Evolutionary conservation across 768 basidiomycete genomes (phyloP), one percentile per base, ranked within the genome.

Genomic region (Leccinum arenicola): DNA sequence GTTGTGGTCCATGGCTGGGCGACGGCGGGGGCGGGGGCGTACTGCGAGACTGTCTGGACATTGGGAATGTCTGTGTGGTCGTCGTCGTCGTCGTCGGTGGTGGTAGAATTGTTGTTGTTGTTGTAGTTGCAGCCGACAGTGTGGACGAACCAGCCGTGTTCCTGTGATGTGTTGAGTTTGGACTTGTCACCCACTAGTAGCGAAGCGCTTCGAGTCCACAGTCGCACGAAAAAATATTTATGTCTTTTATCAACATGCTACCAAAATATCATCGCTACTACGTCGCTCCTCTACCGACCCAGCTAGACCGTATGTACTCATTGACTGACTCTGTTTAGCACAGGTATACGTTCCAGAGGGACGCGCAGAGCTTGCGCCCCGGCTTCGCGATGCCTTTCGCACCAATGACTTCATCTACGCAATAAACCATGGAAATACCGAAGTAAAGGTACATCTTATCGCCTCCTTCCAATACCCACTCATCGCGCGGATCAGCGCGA

Each of bases 21-120:
- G 81, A 75, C 52, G 78, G 70, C 54, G 81, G 72, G 27, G 76
- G 70, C 45, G 77, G 73, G 14, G 78, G 73, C 23, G 76, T 72
- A 55, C 75, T 73, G 68, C 81, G 80, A 48, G 78, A 61, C 61
- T 77, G 75, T 67, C 79, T 79, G 61, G 81, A 77, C 83, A 84
- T 84, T 19, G 50, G 53, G 15, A 49, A 33, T 35, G 55, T 52
- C 38, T 55, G 19, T 25, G 58, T 59, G 33, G 19, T 11, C 29
- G 59, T 56, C 29, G 61, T 47, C 31, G 64, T 40, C 45, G 68
- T 53, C 43, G 52, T 2, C 21, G 19, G 6, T 8, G 27, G 27
- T 8, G 7, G 27, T 29, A 31, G 40, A 12, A 8, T 45, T 6
- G 38, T 40, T 40, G 38, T 40, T 40, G 38, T 38, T 19, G 43